Conservation (phyloP, 306 rosid species). For the Prinsepia uniflora region DNA sequence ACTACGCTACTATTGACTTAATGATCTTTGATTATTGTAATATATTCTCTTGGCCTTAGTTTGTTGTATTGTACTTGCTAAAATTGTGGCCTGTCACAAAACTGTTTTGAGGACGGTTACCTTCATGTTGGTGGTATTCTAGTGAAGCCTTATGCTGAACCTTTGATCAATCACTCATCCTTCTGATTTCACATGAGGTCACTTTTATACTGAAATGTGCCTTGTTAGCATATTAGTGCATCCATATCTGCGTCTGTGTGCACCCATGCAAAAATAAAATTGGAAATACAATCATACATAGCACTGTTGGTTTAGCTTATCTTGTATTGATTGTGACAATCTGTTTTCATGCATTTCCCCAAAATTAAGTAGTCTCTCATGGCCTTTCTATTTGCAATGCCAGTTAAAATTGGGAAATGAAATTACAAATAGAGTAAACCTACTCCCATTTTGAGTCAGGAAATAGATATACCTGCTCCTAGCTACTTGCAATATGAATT, state of each 20-base stretch:
- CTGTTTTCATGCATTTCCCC: neutral
- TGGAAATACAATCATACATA: neutral
- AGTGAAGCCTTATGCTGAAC: slow-evolving; percentile 6
- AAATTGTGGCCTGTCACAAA: neutral
- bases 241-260: neutral
- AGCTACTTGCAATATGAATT: slow-evolving; percentile 5
- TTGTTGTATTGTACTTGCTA: neutral
- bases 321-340: neutral
- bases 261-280: neutral
- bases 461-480: too few relatives aligned
- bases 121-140: slow-evolving; percentile 9
- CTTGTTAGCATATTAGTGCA: neutral
- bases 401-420: slow-evolving; percentile 11
- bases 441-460: too few relatives aligned
- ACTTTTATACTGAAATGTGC: neutral
- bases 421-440: slow-evolving; percentile 9
- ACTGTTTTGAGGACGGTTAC: neutral
- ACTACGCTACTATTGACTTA: neutral
- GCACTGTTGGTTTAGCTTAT: neutral
- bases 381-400: neutral
- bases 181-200: neutral
- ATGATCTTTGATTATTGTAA: neutral
- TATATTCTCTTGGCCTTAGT: neutral
- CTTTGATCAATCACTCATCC: neutral
- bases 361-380: slow-evolving; percentile 1